Percentiles rank a stretch among this genome's conserved stretches.
Conservation (phyloP, 305 asterid genomes). For the Fraxinus xanthoxyloides region DNA sequence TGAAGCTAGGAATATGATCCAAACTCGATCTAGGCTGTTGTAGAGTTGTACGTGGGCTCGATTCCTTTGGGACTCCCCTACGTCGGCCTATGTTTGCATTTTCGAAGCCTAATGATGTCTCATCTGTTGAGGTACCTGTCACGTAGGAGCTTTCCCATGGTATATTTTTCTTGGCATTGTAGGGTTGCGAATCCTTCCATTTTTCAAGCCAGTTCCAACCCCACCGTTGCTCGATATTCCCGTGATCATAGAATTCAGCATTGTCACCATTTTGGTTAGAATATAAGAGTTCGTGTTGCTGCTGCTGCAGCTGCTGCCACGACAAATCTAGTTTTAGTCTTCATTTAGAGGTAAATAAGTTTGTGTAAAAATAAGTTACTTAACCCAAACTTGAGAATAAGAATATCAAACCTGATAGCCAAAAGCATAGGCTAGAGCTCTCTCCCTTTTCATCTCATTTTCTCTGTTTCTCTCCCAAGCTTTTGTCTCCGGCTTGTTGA, state of each 20-base stretch:
- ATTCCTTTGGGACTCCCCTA: constrained; percentile 25
- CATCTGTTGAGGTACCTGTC: constrained; percentile 36
- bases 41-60: constrained; percentile 46
- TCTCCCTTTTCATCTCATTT: constrained; percentile 55
- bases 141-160: constrained; percentile 43
- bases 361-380: neutral
- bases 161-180: constrained; percentile 39
- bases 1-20: constrained; percentile 60
- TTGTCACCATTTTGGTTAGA: constrained; percentile 26
- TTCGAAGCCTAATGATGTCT: constrained; percentile 49
- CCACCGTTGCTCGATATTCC: constrained; percentile 50
- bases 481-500: constrained; percentile 38
- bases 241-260: constrained; percentile 29
- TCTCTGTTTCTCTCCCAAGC: constrained; percentile 54
- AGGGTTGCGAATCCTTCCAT: constrained; percentile 86
- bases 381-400: neutral
- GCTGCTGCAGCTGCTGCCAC: constrained; percentile 38
- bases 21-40: constrained; percentile 29
- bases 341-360: neutral
- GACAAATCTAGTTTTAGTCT: neutral
- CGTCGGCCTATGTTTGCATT: constrained; percentile 33
- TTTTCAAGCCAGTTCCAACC: constrained; percentile 91
- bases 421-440: constrained; percentile 70
- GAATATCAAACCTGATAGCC: constrained; percentile 57
- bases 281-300: constrained; percentile 29